phyloP scores from a whole-genome alignment of 1,284 basidiomycete genomes.

The Ceratobasidium sp. region DNA sequence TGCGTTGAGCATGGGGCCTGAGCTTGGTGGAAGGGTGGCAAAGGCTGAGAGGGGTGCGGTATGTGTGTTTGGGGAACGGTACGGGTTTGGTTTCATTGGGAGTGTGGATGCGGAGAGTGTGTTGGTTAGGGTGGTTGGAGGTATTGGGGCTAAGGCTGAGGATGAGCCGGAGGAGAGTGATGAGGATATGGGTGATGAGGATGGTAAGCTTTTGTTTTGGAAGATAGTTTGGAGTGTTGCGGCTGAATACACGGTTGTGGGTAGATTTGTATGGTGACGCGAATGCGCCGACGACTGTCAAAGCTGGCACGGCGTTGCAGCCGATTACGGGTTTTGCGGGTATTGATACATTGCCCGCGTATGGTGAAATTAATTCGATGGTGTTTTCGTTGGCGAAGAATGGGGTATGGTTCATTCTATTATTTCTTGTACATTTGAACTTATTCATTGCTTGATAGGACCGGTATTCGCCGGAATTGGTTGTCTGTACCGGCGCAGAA shows the following conservation, averaged over 20 bases:
- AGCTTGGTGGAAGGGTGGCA: constrained; percentile 67
- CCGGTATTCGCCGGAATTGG: constrained; percentile 84
- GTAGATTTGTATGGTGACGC: constrained; percentile 57
- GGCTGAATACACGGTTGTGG: too few relatives aligned
- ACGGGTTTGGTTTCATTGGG: constrained; percentile 77
- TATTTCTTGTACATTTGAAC: not conserved
- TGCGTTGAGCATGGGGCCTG: constrained; percentile 62
- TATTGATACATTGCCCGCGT: constrained; percentile 76
- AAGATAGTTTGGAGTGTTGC: too few relatives aligned
- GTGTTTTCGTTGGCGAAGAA: constrained; percentile 69
- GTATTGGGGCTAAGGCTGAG: not conserved
- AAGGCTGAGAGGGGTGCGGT: constrained; percentile 72
- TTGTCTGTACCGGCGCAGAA: constrained; percentile 85
- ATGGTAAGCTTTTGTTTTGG: not conserved
- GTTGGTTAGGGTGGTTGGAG: constrained; percentile 64
- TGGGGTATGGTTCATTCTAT: constrained; percentile 66
- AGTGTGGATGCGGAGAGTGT: constrained; percentile 79
- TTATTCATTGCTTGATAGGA: constrained; percentile 64
- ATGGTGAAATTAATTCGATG: constrained; percentile 87
- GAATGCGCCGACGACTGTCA: constrained; percentile 42
- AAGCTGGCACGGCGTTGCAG: constrained; percentile 55
- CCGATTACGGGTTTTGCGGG: constrained; percentile 73
- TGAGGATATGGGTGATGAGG: constrained; percentile 68
- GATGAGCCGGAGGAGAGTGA: constrained; percentile 64
- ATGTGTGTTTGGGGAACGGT: constrained; percentile 66